Conservation (phyloP, 2,329 filamentous ascomycete genomes). For the Orbilia blumenaviensis region DNA sequence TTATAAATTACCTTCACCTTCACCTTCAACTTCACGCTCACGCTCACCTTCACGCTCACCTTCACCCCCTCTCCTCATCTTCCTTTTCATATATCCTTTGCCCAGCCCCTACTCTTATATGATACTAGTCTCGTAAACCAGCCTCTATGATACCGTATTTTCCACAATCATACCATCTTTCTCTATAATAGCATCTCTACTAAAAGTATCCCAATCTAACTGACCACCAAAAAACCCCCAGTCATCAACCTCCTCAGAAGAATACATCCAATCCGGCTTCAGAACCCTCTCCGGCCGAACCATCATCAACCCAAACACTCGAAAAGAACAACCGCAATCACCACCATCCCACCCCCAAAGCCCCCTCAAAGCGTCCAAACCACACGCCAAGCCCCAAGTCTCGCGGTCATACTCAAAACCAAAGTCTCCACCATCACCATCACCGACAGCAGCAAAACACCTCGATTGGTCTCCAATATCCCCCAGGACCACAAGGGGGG, state of each 20-base stretch:
- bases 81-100: no score
- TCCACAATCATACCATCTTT: no score
- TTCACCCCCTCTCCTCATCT: no score
- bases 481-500: no score
- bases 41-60: neutral
- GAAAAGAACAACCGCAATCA: constrained; percentile 51
- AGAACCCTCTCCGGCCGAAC: constrained; percentile 40
- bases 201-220: neutral
- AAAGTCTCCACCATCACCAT: no score
- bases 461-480: no score
- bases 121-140: no score
- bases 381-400: neutral
- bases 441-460: no score
- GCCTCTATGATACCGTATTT: no score
- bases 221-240: neutral
- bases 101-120: no score
- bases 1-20: no score
- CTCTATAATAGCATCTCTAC: neutral
- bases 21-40: neutral
- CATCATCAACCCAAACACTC: constrained; percentile 53
- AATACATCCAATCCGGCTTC: constrained; percentile 41
- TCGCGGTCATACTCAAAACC: neutral
- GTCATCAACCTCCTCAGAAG: constrained; percentile 38
- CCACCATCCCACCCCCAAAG: neutral
- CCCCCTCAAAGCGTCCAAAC: neutral